Conservation (phyloP, 371 early-diverging fungal genomes). For the Mortierella sp. region DNA sequence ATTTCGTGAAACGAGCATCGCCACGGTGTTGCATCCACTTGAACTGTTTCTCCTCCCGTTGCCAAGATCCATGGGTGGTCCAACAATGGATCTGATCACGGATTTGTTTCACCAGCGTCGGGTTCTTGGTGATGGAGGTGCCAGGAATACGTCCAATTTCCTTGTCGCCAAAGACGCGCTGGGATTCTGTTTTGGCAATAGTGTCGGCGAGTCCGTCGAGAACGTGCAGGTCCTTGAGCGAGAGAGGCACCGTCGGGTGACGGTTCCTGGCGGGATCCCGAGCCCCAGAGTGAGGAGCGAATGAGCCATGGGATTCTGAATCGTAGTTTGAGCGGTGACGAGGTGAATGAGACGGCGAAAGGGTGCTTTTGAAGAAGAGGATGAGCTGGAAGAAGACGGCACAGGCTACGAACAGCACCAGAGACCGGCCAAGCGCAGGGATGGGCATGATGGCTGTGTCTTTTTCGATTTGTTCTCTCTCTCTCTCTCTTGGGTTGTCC, state of each 20-base stretch:
- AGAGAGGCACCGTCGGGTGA: conserved; percentile 40
- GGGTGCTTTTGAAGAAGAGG: conserved; percentile 32
- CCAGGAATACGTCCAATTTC: conserved; percentile 33
- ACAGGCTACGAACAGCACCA: conserved; percentile 32
- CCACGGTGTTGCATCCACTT: conserved; percentile 30
- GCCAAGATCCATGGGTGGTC: conserved; percentile 46
- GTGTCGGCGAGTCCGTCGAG: conserved; percentile 37
- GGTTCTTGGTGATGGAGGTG: conserved; percentile 21
- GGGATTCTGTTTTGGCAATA: conserved; percentile 31
- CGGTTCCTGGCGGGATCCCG: conserved; percentile 34
- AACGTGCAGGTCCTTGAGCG: conserved; percentile 24
- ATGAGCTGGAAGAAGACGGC: conserved; percentile 32
- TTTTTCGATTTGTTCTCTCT: neutral
- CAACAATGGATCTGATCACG: conserved; percentile 49
- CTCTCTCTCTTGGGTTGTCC: too few species aligned
- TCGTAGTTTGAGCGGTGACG: too few species aligned
- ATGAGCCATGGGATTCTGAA: too few species aligned
- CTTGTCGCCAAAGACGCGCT: conserved; percentile 43
- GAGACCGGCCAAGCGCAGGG: conserved; percentile 25
- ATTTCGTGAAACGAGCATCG: conserved; percentile 40
- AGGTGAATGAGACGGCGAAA: conserved; percentile 5
- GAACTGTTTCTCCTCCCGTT: conserved; percentile 27
- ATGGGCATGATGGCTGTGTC: conserved; percentile 14
- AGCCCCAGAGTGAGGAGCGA: conserved; percentile 4
- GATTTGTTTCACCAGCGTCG: conserved; percentile 18